phyloP scores from a whole-genome alignment of 805 yeast genomes.

The Lipomyces kockii region DNA sequence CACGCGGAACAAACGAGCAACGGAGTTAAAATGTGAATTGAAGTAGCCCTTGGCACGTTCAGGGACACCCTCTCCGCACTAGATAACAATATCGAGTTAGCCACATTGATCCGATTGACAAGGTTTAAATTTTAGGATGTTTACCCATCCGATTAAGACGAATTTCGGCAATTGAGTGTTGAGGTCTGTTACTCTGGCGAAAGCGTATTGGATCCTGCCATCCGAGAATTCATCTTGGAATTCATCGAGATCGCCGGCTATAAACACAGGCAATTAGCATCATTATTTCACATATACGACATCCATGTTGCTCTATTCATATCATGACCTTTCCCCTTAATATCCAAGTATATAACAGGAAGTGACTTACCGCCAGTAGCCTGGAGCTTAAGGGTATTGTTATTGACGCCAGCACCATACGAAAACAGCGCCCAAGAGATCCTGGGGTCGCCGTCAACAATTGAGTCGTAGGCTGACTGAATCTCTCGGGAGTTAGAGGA shows the following conservation, averaged over 20 bases:
- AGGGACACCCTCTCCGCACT: conserved; percentile 93
- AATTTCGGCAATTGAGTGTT: conserved; percentile 89
- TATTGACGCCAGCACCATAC: conserved; percentile 61
- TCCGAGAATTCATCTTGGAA: conserved; percentile 84
- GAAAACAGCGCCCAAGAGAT: conserved; percentile 80
- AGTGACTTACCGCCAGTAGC: conserved; percentile 43
- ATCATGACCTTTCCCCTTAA: not conserved
- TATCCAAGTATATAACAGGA: not conserved
- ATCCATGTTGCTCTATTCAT: not conserved
- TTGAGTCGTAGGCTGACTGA: conserved; percentile 63
- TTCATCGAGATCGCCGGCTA: conserved; percentile 67
- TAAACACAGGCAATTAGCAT: not conserved
- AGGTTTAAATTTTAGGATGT: not conserved
- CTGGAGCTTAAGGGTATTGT: conserved; percentile 47
- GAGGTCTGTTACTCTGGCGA: conserved; percentile 84
- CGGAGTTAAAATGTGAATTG: conserved; percentile 49
- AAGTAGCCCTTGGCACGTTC: conserved; percentile 51
- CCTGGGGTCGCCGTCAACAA: conserved; percentile 75
- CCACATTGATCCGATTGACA: not conserved
- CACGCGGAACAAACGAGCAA: conserved; percentile 47
- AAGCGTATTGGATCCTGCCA: conserved; percentile 86
- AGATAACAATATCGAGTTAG: not conserved
- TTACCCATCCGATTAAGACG: conserved; percentile 81
- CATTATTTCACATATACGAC: not conserved
- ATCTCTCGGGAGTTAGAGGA: conserved; percentile 36